A percentile compares a stretch with the other conserved stretches of the same genome.
These are phyloP conservation scores for Magnusiomyces clavatus DNA, from an alignment of 1,139 yeast species.

Conservation along the genomic window DNA sequence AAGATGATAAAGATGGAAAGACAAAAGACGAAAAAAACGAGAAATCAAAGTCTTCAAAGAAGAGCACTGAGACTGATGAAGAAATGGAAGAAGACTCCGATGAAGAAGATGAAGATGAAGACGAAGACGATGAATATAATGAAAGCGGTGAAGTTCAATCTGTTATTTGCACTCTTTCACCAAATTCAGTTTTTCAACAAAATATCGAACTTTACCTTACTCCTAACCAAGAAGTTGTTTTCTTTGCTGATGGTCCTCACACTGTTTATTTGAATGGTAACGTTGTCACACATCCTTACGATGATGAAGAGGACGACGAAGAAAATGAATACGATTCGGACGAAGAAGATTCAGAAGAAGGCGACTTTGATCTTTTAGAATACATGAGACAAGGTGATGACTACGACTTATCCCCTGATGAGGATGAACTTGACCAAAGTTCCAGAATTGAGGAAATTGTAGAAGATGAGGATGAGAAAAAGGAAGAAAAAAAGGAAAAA, in stretches of 20 bases:
- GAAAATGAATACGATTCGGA: conserved; percentile 38
- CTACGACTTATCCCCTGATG: conserved; percentile 86
- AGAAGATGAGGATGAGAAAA: conserved; percentile 38
- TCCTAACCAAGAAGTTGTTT: conserved; percentile 90
- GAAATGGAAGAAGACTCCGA: conserved; percentile 29
- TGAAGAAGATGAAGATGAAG: conserved; percentile 44
- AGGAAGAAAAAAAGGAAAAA: conserved; percentile 46
- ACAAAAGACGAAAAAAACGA: conserved; percentile 6
- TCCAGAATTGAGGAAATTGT: conserved; percentile 23
- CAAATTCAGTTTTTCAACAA: conserved; percentile 75
- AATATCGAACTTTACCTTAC: conserved; percentile 80
- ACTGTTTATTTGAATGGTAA: conserved; percentile 90
- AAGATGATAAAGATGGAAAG: conserved; percentile 34
- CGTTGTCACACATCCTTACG: conserved; percentile 91
- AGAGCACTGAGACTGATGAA: conserved; percentile 25
- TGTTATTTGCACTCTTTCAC: conserved; percentile 84
- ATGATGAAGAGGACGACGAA: conserved; percentile 49
- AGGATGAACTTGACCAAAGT: conserved; percentile 56
- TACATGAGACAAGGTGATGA: conserved; percentile 43
- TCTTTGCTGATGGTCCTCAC: conserved; percentile 93
- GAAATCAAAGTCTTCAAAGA: conserved; percentile 20
- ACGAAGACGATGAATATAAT: conserved; percentile 53
- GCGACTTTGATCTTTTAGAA: conserved; percentile 34
- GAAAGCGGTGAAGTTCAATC: conserved; percentile 58
- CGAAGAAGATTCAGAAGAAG: conserved; percentile 36